These are phyloP conservation scores for Fraxinus anomala DNA, from an alignment of 257 asterid species.

Conservation along the genomic window DNA sequence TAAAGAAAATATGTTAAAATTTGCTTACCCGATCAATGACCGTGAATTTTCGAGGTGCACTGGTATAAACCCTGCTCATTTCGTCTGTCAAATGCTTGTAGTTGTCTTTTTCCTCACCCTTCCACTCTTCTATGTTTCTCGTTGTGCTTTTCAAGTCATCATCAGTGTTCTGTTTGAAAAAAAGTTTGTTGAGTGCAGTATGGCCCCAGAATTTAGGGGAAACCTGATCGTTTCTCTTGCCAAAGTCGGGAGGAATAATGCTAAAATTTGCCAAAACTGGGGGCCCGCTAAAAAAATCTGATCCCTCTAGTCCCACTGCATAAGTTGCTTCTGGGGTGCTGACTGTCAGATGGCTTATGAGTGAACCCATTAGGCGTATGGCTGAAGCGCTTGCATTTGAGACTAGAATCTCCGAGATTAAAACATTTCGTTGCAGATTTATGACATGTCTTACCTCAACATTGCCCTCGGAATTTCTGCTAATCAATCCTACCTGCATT, in stretches of 20 bases:
- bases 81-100: constrained; percentile 64
- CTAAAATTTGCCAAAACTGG: constrained; percentile 49
- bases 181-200: constrained; percentile 36
- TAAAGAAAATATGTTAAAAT: neutral
- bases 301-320: constrained; percentile 67
- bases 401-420: constrained; percentile 52
- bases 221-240: constrained; percentile 21
- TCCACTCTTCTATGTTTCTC: constrained; percentile 20
- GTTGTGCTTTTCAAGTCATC: constrained; percentile 7
- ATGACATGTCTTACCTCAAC: constrained; percentile 52
- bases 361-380: constrained; percentile 48
- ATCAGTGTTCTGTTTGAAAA: constrained; percentile 30
- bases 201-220: constrained; percentile 32
- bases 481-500: constrained; percentile 54
- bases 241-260: constrained; percentile 56
- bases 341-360: constrained; percentile 61
- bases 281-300: constrained; percentile 58
- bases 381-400: constrained; percentile 43
- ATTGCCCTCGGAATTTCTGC: constrained; percentile 33
- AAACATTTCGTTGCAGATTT: constrained; percentile 45
- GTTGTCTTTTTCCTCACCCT: constrained; percentile 73
- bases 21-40: constrained; percentile 69
- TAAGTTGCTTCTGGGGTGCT: constrained; percentile 85
- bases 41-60: constrained; percentile 61
- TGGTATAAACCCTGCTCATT: constrained; percentile 64